Evolutionary conservation across 2,329 filamentous ascomycete species (phyloP), one percentile per base, ranked within the genome.

Genomic region (Exophiala xenobiotica): DNA sequence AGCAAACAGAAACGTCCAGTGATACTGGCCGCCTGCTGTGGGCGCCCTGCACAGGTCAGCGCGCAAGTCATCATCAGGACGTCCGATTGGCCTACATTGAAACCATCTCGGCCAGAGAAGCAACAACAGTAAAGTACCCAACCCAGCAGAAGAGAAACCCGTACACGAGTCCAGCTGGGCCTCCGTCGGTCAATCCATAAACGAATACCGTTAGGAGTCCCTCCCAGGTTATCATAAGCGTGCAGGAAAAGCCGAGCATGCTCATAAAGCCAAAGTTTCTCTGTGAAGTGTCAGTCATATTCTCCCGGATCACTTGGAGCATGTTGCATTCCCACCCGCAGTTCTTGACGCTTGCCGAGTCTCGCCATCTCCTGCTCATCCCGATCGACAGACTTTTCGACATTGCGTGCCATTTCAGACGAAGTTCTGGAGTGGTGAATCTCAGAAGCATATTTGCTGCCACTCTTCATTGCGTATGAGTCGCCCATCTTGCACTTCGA

Each of bases 11-110:
- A 55, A 60, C 1, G 60, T 57, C 63, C 69, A 72, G 41, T 72
- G 68, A 27, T 72, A 72, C 51, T 71, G 69, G 1, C 69, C 69
- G 20, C 66, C 65, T 11, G 65, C 63, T 1, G 66, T 68, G 1
- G 66, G 67, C 14, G 63, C 63, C 64, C 65, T 68, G 20, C 19
- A 9, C 11, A 4, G n/a, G 39, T 51, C 40, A 52, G 29, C 12
- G 7, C 53, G 16, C 23, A n/a, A 46, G 20, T 39, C 23, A 29
- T 11, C 3, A 5, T 18, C 11, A n/a, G 16, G 5, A 8, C n/a
- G 2, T 24, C 11, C 20, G 9, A 35, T 8, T 16, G 9, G 42
- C 55, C 45, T 61, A 67, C 66, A 69, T 69, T 3, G 67, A 69
- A 2, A 61, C 64, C 57, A 69, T 49, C 31, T 69, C 67, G 1